These are phyloP conservation scores for Fusarium lyarnte DNA, from an alignment of 2,329 filamentous ascomycete genomes.

Conservation along the genomic window DNA sequence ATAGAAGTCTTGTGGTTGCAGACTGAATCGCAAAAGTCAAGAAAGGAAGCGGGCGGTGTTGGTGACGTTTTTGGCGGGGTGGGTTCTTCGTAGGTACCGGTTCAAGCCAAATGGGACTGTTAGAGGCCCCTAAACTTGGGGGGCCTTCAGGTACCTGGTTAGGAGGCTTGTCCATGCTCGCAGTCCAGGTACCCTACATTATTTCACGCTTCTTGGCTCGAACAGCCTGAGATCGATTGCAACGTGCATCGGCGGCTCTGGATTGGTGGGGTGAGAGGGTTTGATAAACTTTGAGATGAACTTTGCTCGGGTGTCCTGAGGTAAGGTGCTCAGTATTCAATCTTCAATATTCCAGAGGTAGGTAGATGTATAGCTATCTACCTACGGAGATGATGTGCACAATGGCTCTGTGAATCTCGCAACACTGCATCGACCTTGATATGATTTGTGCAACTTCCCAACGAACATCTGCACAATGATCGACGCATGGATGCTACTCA, in stretches of 20 bases:
- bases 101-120: neutral
- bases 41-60: slow-evolving; percentile 35
- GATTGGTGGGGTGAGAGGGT: slow-evolving; percentile 14
- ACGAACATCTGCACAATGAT: slow-evolving; percentile 16
- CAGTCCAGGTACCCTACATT: slow-evolving; percentile 20
- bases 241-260: slow-evolving; percentile 17
- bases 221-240: slow-evolving; percentile 3
- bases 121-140: neutral
- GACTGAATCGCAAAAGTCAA: slow-evolving; percentile 43
- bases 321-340: neutral
- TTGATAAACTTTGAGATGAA: slow-evolving; percentile 3
- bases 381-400: neutral
- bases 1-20: slow-evolving; percentile 27
- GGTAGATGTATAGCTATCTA: neutral
- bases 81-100: slow-evolving; percentile 2
- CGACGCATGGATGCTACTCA: slow-evolving; percentile 30
- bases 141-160: slow-evolving; percentile 14
- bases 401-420: neutral
- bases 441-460: slow-evolving; percentile 7
- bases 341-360: neutral
- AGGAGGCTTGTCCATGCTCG: slow-evolving; percentile 3
- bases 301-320: neutral
- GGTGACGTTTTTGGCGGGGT: slow-evolving; percentile 43
- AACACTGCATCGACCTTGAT: neutral
- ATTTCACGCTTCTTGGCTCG: slow-evolving; percentile 6